phyloP scores from a whole-genome alignment of 441 rosid species.

The Daphne laureola region DNA sequence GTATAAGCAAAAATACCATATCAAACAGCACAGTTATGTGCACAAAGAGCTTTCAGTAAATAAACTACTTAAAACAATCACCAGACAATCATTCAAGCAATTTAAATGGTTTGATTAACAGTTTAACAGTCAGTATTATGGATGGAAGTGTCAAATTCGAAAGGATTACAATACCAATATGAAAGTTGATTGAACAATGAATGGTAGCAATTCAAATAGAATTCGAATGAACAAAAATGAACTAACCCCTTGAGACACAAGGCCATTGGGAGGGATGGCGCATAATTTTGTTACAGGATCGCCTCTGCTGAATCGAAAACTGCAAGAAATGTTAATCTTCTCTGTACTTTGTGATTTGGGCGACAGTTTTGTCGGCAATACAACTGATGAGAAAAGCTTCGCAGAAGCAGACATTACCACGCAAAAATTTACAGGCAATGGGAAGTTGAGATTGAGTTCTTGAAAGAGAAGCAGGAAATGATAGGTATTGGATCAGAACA shows the following conservation, averaged over 20 bases:
- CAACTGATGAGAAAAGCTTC: constrained; percentile 17
- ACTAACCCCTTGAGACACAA: constrained; percentile 42
- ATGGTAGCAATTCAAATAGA: background rate
- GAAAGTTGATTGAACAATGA: no score
- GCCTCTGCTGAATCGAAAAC: constrained; percentile 16
- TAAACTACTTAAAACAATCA: no score
- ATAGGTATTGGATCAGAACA: background rate
- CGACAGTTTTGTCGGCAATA: constrained; percentile 21
- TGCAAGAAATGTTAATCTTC: constrained; percentile 3
- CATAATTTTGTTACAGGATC: constrained; percentile 9
- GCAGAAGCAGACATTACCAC: constrained; percentile 24
- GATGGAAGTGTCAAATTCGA: no score
- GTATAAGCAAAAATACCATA: no score
- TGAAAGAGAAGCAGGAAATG: background rate
- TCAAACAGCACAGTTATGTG: no score
- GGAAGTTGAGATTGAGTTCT: background rate
- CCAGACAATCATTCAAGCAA: no score
- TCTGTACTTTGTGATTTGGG: constrained; percentile 10
- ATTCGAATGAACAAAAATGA: background rate
- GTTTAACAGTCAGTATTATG: no score
- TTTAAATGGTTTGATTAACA: no score
- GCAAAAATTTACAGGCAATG: background rate
- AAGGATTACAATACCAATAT: no score
- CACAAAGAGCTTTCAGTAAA: no score
- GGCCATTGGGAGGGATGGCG: constrained; percentile 31